phyloP scores from a whole-genome alignment of 805 yeast genomes.

The Saccharomycopsis schoenii region DNA sequence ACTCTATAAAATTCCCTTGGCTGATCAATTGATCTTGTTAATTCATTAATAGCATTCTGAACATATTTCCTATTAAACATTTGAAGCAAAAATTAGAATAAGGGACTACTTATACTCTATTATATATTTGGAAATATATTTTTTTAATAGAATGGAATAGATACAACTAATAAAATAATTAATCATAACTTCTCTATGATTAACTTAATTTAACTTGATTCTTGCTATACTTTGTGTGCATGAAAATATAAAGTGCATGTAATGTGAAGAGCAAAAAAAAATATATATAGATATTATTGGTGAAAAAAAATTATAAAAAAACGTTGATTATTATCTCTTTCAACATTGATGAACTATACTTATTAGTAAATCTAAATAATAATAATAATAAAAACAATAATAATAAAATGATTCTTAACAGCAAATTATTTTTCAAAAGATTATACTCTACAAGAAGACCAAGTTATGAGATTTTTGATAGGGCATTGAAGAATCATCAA shows the following conservation, averaged over 20 bases:
- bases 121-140: neutral
- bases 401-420: neutral
- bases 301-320: neutral
- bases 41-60: neutral
- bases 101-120: neutral
- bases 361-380: neutral
- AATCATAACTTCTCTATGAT: too few species aligned
- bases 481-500: constrained; percentile 53
- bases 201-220: too few species aligned
- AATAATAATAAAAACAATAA: neutral
- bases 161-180: neutral
- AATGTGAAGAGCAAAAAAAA: neutral
- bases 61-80: neutral
- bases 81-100: neutral
- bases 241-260: neutral
- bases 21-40: neutral
- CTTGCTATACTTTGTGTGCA: too few species aligned
- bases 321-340: too few species aligned
- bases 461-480: constrained; percentile 45
- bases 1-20: neutral
- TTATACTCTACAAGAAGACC: constrained; percentile 7
- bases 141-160: too few species aligned
- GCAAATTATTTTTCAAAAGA: neutral
- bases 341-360: neutral
- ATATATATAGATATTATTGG: neutral